Conservation (phyloP, 2,329 filamentous ascomycete species). For the Xylaria sp. region DNA sequence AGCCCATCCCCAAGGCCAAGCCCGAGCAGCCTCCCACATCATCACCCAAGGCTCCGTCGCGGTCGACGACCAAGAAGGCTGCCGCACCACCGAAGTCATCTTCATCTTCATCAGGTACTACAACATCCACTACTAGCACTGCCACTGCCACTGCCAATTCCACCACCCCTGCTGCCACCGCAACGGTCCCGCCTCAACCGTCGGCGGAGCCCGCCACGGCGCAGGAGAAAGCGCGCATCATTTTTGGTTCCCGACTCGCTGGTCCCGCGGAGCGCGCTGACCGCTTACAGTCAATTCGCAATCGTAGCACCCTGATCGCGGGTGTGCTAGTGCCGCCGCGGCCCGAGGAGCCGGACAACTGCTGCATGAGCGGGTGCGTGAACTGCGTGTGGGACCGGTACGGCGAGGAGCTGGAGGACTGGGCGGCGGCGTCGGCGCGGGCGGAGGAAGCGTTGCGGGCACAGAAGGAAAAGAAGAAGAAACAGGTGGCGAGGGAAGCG, state of each 20-base stretch:
- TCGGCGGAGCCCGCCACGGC: slow-evolving; percentile 49
- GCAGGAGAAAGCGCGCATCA: slow-evolving; percentile 65
- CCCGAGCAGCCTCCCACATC: slow-evolving; percentile 52
- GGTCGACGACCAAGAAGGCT: slow-evolving; percentile 18
- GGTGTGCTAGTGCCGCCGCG: slow-evolving; percentile 83
- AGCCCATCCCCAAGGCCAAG: slow-evolving; percentile 49
- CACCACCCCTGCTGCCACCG: no score
- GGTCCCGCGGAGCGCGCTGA: slow-evolving; percentile 73
- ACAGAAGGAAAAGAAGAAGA: slow-evolving; percentile 37
- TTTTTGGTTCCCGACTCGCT: slow-evolving; percentile 82
- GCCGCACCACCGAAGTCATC: slow-evolving; percentile 31
- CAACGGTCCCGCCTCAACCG: slow-evolving; percentile 35
- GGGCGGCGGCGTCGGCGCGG: slow-evolving; percentile 69
- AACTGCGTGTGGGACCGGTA: slow-evolving; percentile 96
- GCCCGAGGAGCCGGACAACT: slow-evolving; percentile 93
- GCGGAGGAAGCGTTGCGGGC: slow-evolving; percentile 62
- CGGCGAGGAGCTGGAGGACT: slow-evolving; percentile 90
- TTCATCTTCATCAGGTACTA: slow-evolving; percentile 38
- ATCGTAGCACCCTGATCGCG: slow-evolving; percentile 69
- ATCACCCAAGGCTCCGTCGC: slow-evolving; percentile 42
- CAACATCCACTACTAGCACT: slow-evolving; percentile 18
- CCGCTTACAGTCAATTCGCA: slow-evolving; percentile 61
- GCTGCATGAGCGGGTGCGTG: slow-evolving; percentile 98
- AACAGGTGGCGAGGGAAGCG: slow-evolving; percentile 17
- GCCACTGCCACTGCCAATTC: slow-evolving; percentile 33